Percentiles rank a stretch among this genome's conserved stretches.
These are phyloP conservation scores for Craspedostauros australis DNA, from an alignment of 108 stramenopile species.

Conservation along the genomic window DNA sequence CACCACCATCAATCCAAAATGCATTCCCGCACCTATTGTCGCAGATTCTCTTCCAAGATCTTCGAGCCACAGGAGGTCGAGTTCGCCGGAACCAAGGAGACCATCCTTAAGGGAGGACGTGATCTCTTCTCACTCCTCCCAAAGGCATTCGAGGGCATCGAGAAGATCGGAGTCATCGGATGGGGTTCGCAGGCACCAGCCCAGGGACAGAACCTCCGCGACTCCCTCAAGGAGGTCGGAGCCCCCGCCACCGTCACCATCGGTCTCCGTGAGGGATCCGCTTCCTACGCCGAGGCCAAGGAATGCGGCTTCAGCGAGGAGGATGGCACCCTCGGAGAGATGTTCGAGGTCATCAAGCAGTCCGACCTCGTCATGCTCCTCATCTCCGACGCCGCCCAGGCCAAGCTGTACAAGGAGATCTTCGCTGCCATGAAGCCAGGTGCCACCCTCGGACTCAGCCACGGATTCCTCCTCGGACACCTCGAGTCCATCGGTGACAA, in stretches of 20 bases:
- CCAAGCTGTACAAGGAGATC: slow-evolving; percentile 91
- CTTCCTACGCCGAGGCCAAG: slow-evolving; percentile 83
- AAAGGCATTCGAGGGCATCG: slow-evolving; percentile 93
- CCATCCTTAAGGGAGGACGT: slow-evolving; percentile 95
- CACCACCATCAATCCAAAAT: too few species aligned
- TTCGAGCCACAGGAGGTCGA: slow-evolving; percentile 82
- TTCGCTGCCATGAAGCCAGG: slow-evolving; percentile 97
- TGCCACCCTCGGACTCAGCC: slow-evolving; percentile 90
- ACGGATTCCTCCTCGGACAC: slow-evolving; percentile 97
- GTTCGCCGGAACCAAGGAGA: slow-evolving; percentile 89
- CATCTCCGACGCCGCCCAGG: slow-evolving; percentile 95
- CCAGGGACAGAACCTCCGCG: slow-evolving; percentile 94
- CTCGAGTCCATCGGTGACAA: slow-evolving; percentile 89
- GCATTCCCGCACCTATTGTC: neutral
- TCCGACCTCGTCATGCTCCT: slow-evolving; percentile 94
- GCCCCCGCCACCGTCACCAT: slow-evolving; percentile 86
- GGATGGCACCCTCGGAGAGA: slow-evolving; percentile 92
- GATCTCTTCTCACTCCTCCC: slow-evolving; percentile 93
- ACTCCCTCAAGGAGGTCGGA: slow-evolving; percentile 79
- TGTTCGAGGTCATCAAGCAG: slow-evolving; percentile 91
- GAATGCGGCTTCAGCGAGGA: slow-evolving; percentile 88
- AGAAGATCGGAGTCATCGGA: slow-evolving; percentile 94
- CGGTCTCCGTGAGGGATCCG: slow-evolving; percentile 92
- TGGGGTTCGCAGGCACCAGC: slow-evolving; percentile 99
- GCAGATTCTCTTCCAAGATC: slow-evolving; percentile 78